Conservation (phyloP, 2,329 filamentous ascomycete species). For the Aspergillus fijiensis region DNA sequence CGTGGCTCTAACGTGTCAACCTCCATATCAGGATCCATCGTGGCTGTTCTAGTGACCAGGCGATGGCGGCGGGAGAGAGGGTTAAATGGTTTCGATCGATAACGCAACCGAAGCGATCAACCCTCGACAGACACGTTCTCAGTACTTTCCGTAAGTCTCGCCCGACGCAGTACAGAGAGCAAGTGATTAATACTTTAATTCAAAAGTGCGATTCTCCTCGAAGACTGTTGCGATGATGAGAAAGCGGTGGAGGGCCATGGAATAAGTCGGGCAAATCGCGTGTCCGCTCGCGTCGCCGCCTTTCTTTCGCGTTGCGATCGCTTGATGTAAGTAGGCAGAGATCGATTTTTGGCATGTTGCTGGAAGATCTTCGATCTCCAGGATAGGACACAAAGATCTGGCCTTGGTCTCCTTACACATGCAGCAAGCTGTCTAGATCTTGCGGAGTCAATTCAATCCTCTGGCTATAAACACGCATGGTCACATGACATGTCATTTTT, state of each 20-base stretch:
- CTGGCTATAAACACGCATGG: not conserved
- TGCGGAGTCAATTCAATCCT: no score
- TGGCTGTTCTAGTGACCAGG: not conserved
- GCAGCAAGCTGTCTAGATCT: no score
- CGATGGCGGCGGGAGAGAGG: not conserved
- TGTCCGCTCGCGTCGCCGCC: not conserved
- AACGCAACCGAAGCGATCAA: not conserved
- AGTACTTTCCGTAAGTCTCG: not conserved
- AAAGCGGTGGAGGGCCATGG: not conserved
- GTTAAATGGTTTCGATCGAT: not conserved
- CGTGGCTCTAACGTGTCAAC: conserved; percentile 38
- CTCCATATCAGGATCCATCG: conserved; percentile 40
- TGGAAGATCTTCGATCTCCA: no score
- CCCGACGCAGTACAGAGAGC: no score
- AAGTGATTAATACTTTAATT: not conserved
- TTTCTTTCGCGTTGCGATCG: not conserved
- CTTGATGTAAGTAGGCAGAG: not conserved
- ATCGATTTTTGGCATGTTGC: not conserved
- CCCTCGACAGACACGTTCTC: not conserved
- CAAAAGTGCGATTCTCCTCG: not conserved
- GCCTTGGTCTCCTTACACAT: no score
- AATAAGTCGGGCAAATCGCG: not conserved
- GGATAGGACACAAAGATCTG: no score
- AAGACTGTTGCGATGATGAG: not conserved
- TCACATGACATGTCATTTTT: not conserved